Conservation (phyloP, 768 basidiomycete species). For the Tricholoma matsutake region DNA sequence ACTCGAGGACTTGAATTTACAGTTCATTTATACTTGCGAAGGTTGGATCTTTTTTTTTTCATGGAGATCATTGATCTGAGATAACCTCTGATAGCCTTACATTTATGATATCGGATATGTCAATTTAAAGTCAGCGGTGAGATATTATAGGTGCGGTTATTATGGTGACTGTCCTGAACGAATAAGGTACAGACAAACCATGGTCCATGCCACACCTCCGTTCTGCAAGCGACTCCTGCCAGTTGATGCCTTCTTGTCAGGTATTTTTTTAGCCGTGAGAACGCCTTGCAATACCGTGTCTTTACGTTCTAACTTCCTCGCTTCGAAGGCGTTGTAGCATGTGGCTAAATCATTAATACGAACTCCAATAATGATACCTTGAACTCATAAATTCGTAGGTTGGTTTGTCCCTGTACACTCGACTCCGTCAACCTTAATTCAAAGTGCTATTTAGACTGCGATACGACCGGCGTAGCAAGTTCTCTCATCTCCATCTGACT, state of each 20-base stretch:
- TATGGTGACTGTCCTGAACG: too few relatives aligned
- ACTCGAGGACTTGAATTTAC: conserved; percentile 26
- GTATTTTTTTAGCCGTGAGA: conserved; percentile 36
- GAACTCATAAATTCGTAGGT: conserved; percentile 36
- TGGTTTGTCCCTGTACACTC: conserved; percentile 28
- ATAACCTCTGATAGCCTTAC: conserved; percentile 24
- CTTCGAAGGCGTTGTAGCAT: conserved; percentile 35
- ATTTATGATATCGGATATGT: conserved; percentile 15
- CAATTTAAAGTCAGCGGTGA: conserved; percentile 33
- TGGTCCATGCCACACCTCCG: conserved; percentile 27
- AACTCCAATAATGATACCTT: conserved; percentile 55
- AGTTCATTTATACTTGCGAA: conserved; percentile 31
- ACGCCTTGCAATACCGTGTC: conserved; percentile 20
- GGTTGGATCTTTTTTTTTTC: conserved; percentile 18
- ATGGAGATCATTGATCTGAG: conserved; percentile 37
- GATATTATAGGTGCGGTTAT: conserved; percentile 25
- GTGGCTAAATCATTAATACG: conserved; percentile 53
- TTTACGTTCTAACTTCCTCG: conserved; percentile 41
- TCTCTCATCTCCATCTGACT: conserved; percentile 16
- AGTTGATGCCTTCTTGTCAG: conserved; percentile 24
- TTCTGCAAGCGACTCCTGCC: conserved; percentile 37
- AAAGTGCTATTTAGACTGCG: conserved; percentile 21
- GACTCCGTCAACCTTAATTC: conserved; percentile 9
- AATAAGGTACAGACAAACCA: conserved; percentile 15
- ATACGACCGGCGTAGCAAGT: conserved; percentile 5